Evolutionary conservation across 2,329 filamentous ascomycete genomes (phyloP), one percentile per base, ranked within the genome.

Genomic region (Colletotrichum tanaceti): DNA sequence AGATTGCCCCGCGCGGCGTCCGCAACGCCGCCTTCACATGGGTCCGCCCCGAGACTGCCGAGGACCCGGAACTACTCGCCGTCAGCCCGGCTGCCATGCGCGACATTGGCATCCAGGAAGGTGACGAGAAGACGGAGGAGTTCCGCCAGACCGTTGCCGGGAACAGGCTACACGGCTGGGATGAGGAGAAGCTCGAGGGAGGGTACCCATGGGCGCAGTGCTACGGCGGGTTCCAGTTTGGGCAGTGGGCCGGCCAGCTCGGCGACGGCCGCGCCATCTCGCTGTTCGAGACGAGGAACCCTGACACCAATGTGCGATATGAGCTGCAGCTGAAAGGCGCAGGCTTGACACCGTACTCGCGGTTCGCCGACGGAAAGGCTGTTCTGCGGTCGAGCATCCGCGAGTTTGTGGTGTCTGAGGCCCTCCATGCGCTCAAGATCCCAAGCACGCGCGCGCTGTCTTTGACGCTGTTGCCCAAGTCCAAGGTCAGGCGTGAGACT

Each of bases 191-290:
- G 72, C 77, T 82, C 28, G 82, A 89, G 66, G 91, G 92, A 22
- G 89, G 96, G 50, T 99, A 99, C 77, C 95, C 96, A 0, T 99
- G 96, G 96, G 94, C 96, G 39, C 96, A 99, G 81, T 98, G 96
- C 81, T 99, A 99, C 78, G 96, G 96, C 65, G 95, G 95, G 65
- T 89, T 87, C 75, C 86, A 90, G 76, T 89, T 90, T 77, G 96
- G 96, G 6, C 89, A 92, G 72, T 99, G 95, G 95, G 96, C 96
- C 4, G 94, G 96, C 6, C 96, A 99, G 79, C 88, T 99, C 1
- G 96, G 96, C 49, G 96, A 99, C 77, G 96, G 96, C 44, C 88
- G 96, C 63, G 96, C 94, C 38, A 98, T 99, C 73, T 97, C 93
- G 43, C 84, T 99, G 1, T 98, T 98, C 75, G 96, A 99, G 79